Evolutionary conservation across 352 stramenopile species (phyloP), one percentile per base, ranked within the genome.

Genomic region (Phytophthora agathidicida): DNA sequence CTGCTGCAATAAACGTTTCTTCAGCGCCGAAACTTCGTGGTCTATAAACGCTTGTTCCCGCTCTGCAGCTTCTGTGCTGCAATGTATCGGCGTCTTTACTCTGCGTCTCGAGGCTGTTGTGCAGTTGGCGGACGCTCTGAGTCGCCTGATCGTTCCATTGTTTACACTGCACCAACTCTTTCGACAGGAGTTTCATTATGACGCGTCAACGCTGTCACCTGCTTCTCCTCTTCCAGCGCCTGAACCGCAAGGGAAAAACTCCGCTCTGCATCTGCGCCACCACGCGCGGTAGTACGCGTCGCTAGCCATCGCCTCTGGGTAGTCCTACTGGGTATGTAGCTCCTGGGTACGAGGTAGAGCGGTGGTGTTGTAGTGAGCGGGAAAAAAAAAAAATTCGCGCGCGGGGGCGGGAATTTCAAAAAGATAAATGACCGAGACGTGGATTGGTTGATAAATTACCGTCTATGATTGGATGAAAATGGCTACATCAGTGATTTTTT

Each of bases 201-300:
- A 24, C 59, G 48, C 30, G 69, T 63, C 14, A 92, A 66, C 1
- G 65, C 48, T 43, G 56, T 38, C 19, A 84, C 55, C 42, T 86
- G 80, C 57, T 83, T 79, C 68, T 92, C n/a, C n/a, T n/a, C n/a
- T n/a, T n/a, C 82, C 20, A 90, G 50, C 24, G 82, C 78, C 17
- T 52, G 23, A 7, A 86, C 72, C 0, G 81, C 74, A 33, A 74
- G 74, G 41, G 59, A 22, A 35, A 87, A 90, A n/a, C n/a, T 57
- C 90, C 82, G 64, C 47, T 63, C 74, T 88, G 80, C 61, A 92
- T 77, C 63, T 84, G 73, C 49, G 61, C 43, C 56, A 88, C 22
- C 37, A 87, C 38, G 9, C 78, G 22, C 78, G 75, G 65, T 88
- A 86, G 46, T 78, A 63, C 23, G 64, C 63, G 38, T 79, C 57